Conservation (phyloP, 2,329 filamentous ascomycete species). For the Phialocephala subalpina region DNA sequence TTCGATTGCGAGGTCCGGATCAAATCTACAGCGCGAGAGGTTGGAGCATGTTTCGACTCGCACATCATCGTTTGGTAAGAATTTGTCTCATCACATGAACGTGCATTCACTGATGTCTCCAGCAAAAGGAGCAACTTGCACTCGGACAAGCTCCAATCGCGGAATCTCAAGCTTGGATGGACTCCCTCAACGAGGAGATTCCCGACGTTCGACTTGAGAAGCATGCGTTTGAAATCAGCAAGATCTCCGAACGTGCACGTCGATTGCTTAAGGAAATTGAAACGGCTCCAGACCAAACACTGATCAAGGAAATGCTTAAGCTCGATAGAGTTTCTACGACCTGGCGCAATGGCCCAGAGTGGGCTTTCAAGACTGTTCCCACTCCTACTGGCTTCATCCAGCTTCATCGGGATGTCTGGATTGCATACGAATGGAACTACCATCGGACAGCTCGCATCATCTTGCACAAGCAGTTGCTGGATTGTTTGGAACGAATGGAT, state of each 20-base stretch:
- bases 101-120: neutral
- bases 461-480: slow-evolving; percentile 46
- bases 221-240: slow-evolving; percentile 39
- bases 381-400: slow-evolving; percentile 41
- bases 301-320: slow-evolving; percentile 43
- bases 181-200: slow-evolving; percentile 42
- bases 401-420: slow-evolving; percentile 50
- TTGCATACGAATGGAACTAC: slow-evolving; percentile 53
- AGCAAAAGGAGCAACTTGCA: slow-evolving; percentile 49
- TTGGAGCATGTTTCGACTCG: slow-evolving; percentile 50
- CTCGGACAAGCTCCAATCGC: slow-evolving; percentile 40
- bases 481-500: slow-evolving; percentile 35
- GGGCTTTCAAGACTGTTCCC: slow-evolving; percentile 43
- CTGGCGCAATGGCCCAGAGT: slow-evolving; percentile 46
- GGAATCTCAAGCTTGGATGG: slow-evolving; percentile 44
- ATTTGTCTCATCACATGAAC: neutral
- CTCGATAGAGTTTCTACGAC: slow-evolving; percentile 43
- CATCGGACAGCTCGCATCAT: slow-evolving; percentile 49
- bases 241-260: slow-evolving; percentile 45
- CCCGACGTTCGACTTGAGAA: slow-evolving; percentile 43
- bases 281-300: slow-evolving; percentile 7
- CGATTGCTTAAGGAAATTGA: slow-evolving; percentile 35
- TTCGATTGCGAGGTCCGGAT: slow-evolving; percentile 47
- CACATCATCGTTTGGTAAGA: slow-evolving; percentile 47
- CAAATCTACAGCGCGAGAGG: slow-evolving; percentile 47